Evolutionary conservation across 2,329 filamentous ascomycete species (phyloP).

Genomic region (Leptodontidium sp.): DNA sequence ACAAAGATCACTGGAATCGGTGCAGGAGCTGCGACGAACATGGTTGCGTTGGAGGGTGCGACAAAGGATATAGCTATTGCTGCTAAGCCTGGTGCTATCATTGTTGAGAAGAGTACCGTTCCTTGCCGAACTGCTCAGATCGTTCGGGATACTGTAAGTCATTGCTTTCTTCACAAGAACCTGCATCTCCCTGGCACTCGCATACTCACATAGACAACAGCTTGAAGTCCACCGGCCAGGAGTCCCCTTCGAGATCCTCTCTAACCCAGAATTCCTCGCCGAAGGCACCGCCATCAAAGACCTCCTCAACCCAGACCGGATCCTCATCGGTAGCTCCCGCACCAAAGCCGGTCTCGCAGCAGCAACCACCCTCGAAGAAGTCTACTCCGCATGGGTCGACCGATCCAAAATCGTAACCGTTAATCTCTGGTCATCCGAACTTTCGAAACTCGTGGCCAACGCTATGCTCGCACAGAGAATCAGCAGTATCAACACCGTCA

Average conservation of each 20-base stretch:
- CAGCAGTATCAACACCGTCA: conserved; percentile 81
- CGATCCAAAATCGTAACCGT: conserved; percentile 71
- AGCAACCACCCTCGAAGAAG: conserved; percentile 66
- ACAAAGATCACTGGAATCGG: conserved; percentile 75
- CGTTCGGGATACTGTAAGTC: conserved; percentile 67
- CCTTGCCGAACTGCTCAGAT: conserved; percentile 76
- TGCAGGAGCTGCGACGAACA: conserved; percentile 73
- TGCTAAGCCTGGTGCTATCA: conserved; percentile 71
- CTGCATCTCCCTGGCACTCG: too few species aligned
- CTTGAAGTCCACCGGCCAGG: conserved; percentile 51
- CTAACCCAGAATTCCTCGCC: conserved; percentile 81
- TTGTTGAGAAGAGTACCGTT: conserved; percentile 83
- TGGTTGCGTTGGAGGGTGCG: conserved; percentile 75
- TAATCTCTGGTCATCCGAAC: conserved; percentile 79
- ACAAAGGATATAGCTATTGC: conserved; percentile 70
- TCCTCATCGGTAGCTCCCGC: conserved; percentile 74
- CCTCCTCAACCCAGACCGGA: conserved; percentile 73
- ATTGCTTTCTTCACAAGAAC: conserved; percentile 48
- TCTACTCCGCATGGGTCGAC: conserved; percentile 77
- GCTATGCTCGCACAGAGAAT: conserved; percentile 81
- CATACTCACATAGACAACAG: not conserved
- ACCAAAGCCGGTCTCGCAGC: conserved; percentile 67
- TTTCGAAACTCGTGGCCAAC: conserved; percentile 80
- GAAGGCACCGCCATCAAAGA: conserved; percentile 78
- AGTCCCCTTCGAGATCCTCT: conserved; percentile 71